Evolutionary conservation across 257 asterid species (phyloP).

Genomic region (Rubia yunnanensis): DNA sequence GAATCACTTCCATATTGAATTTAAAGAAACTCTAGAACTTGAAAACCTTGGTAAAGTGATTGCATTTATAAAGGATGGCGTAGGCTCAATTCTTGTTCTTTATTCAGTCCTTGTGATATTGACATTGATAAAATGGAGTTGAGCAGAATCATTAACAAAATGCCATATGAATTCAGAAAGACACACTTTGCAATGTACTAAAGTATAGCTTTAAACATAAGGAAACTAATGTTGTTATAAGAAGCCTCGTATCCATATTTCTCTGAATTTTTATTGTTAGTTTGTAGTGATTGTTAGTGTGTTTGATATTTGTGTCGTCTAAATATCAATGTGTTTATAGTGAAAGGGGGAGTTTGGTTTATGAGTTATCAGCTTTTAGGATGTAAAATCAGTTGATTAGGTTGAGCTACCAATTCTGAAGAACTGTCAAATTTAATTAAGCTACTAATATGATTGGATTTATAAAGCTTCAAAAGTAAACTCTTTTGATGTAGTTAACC

Average conservation of each 20-base stretch:
- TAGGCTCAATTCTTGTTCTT: too few species aligned
- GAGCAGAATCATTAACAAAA: too few species aligned
- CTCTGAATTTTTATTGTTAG: neutral
- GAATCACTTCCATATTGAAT: too few species aligned
- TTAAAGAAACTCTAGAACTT: too few species aligned
- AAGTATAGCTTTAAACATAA: too few species aligned
- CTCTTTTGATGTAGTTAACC: neutral
- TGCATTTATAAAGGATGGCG: too few species aligned
- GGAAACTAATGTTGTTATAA: neutral
- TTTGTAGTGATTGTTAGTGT: neutral
- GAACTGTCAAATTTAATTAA: neutral
- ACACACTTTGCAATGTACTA: too few species aligned
- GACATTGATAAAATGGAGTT: too few species aligned
- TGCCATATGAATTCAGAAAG: too few species aligned
- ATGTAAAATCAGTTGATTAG: conserved; percentile 13
- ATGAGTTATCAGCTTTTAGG: conserved; percentile 13
- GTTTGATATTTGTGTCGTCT: neutral
- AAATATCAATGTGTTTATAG: neutral
- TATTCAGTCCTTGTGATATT: too few species aligned
- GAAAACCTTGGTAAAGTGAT: too few species aligned
- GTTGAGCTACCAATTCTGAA: conserved; percentile 22
- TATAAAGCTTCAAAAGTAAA: conserved; percentile 2
- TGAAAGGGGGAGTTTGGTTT: conserved; percentile 12
- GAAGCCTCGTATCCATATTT: neutral
- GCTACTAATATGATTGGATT: neutral